Percentiles rank a stretch among this genome's conserved stretches.
phyloP scores from a whole-genome alignment of 768 basidiomycete species.

The Xerocomus spinulosus region DNA sequence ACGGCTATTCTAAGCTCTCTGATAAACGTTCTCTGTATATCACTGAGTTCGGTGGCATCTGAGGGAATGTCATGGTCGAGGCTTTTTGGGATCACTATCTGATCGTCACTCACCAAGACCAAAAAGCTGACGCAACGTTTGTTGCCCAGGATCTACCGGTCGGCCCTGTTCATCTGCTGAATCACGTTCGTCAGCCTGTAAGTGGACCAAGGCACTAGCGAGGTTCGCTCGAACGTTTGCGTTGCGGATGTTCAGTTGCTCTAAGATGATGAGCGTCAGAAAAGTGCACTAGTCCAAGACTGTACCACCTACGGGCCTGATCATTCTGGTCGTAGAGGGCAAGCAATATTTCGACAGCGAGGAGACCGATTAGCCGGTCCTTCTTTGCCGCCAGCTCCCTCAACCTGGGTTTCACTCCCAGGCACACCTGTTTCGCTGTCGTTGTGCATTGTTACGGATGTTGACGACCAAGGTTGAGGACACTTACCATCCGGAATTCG shows the following conservation, averaged over 20 bases:
- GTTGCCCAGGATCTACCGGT: neutral
- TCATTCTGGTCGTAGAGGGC: constrained; percentile 5
- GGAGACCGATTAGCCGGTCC: constrained; percentile 8
- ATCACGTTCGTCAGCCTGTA: neutral
- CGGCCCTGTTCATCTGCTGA: neutral
- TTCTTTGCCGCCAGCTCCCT: constrained; percentile 9
- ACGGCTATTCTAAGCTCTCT: constrained; percentile 3
- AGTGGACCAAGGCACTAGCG: constrained; percentile 7
- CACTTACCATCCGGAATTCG: constrained; percentile 15
- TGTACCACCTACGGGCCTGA: neutral
- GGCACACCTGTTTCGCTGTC: constrained; percentile 1
- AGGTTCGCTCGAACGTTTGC: constrained; percentile 11
- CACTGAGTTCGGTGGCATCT: constrained; percentile 5
- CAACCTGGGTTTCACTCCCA: constrained; percentile 8
- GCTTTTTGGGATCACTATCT: neutral
- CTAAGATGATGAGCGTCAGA: constrained; percentile 1
- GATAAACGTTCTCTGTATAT: constrained; percentile 6
- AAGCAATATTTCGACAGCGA: constrained; percentile 18
- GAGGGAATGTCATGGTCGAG: neutral
- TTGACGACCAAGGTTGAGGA: neutral
- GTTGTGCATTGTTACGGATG: neutral
- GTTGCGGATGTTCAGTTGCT: constrained; percentile 2
- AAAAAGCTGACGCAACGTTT: constrained; percentile 8
- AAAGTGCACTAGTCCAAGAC: neutral
- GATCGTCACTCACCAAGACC: constrained; percentile 8